Evolutionary conservation across 371 early-diverging fungal genomes (phyloP), one percentile per base, ranked within the genome.

Genomic region (Mucor sp.): DNA sequence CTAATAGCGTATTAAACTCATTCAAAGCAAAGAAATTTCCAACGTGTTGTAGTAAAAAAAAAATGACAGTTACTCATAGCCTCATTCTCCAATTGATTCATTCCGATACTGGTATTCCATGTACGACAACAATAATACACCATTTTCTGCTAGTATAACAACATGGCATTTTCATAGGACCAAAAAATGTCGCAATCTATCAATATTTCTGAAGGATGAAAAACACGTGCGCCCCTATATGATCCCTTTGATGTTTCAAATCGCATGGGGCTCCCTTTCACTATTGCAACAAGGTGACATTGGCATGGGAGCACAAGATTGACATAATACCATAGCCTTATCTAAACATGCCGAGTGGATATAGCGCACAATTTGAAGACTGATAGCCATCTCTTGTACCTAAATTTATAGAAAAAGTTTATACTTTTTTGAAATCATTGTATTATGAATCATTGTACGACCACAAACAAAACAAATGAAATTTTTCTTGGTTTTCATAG

Each of bases 371-470:
- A 25, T 53, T 53, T 27, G 53, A 25, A 25, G 50, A 8, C 50
- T 50, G 50, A 50, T 50, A 44, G 19, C 44, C 44, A 44, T 47
- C 47, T 21, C 21, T 47, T 41, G 41, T 41, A 5, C 41, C 41
- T 41, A 41, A 15, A 41, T 41, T 41, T 41, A 41, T 41, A 41
- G 37, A 37, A 37, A 50, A 50, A 53, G 48, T 48, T 48, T 48
- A 41, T 17, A 41, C 17, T 41, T 15, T 41, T 17, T 41, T 41
- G 3, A 53, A 27, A 53, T 53, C 53, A 53, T 27, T 53, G 53
- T 53, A 53, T 27, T 53, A 47, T 53, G 53, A 53, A 53, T 53
- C 14, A 53, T 53, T 53, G 53, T 53, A 11, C 53, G 25, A 53
- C 53, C 27, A 53, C 27, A 53, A 53, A 53, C 27, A 53, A 53